Evolutionary conservation across 129 eudicot species (phyloP).

Genomic region (Artemisia annua): DNA sequence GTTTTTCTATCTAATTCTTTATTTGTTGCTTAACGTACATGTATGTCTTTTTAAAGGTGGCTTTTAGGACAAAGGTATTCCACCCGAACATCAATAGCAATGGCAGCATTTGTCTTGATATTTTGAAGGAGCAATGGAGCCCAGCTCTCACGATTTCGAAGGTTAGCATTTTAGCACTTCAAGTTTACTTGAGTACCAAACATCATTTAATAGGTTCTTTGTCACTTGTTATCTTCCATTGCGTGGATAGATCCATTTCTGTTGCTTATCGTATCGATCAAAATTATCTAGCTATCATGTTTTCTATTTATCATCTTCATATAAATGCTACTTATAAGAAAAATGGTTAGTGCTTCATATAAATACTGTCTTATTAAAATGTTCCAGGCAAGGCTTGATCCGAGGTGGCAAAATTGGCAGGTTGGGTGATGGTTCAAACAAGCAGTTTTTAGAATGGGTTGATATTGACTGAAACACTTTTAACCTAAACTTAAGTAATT

Average conservation of each 20-base stretch:
- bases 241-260: not conserved
- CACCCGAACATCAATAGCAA: conserved; percentile 66
- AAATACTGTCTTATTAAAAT: too few relatives aligned
- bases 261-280: not conserved
- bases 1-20: not conserved
- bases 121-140: conserved; percentile 70
- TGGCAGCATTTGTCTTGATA: conserved; percentile 66
- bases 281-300: not conserved
- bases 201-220: not conserved
- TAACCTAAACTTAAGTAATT: too few relatives aligned
- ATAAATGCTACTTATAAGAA: not conserved
- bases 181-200: not conserved
- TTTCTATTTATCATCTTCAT: not conserved
- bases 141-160: conserved; percentile 76
- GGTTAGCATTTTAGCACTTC: conserved; percentile 33
- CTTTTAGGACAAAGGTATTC: conserved; percentile 63
- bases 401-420: too few relatives aligned
- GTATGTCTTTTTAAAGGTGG: conserved; percentile 37
- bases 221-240: not conserved
- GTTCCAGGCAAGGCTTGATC: too few relatives aligned
- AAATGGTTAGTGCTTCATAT: too few relatives aligned
- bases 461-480: too few relatives aligned
- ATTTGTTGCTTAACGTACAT: not conserved
- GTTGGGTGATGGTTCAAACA: too few relatives aligned
- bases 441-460: too few relatives aligned